A percentile compares a stretch with the other conserved stretches of the same genome.
phyloP scores from a whole-genome alignment of 495 filamentous ascomycete genomes.

The Penicillium chermesinum region DNA sequence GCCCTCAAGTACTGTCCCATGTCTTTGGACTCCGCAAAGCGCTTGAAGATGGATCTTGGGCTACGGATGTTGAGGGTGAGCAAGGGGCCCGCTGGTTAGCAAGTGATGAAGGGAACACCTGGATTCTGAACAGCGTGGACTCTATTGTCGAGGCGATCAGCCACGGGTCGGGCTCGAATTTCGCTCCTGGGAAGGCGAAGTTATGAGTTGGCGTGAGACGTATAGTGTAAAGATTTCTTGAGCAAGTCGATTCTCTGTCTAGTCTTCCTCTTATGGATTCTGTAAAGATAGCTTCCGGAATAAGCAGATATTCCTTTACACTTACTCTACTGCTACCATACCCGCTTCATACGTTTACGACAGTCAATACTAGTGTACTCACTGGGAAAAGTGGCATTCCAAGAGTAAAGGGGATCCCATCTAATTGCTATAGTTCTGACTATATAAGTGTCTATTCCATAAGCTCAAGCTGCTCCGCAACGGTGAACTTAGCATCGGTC shows the following conservation, averaged over 20 bases:
- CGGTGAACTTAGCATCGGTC: conserved; percentile 74
- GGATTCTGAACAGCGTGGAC: conserved; percentile 68
- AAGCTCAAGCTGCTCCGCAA: conserved; percentile 64
- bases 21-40: conserved; percentile 70
- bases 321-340: too few relatives aligned
- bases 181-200: conserved; percentile 52
- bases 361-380: too few relatives aligned
- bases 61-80: conserved; percentile 47
- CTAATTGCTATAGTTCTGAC: background rate
- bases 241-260: too few relatives aligned
- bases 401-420: too few relatives aligned
- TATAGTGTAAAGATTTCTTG: too few relatives aligned
- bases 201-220: conserved; percentile 24
- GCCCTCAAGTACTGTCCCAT: conserved; percentile 71
- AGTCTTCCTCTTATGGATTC: too few relatives aligned
- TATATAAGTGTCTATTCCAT: conserved; percentile 48
- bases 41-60: conserved; percentile 58
- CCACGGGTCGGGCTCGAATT: conserved; percentile 50
- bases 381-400: too few relatives aligned
- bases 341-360: too few relatives aligned
- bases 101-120: conserved; percentile 65
- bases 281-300: too few relatives aligned
- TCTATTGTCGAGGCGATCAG: conserved; percentile 60
- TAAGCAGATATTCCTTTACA: too few relatives aligned
- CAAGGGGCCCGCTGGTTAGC: conserved; percentile 60